These are phyloP conservation scores for Dalbergia cochinchinensis DNA, from an alignment of 306 rosid genomes.

Conservation along the genomic window DNA sequence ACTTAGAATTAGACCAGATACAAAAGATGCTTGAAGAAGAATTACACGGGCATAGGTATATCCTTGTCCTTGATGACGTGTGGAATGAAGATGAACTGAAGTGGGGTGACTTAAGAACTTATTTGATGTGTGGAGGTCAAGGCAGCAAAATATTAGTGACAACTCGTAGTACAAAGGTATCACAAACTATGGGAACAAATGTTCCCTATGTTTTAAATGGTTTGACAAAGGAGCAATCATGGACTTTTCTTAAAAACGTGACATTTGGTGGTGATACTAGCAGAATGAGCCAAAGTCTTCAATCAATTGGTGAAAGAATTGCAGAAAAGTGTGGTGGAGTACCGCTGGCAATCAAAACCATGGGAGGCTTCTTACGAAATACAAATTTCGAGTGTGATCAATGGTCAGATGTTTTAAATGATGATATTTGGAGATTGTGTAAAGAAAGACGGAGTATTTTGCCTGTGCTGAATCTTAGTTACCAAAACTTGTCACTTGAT, in stretches of 20 bases:
- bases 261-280: neutral
- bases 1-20: too few species aligned
- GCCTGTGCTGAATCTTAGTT: constrained; percentile 9
- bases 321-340: constrained; percentile 14
- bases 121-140: too few species aligned
- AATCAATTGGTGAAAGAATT: constrained; percentile 15
- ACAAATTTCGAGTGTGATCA: neutral
- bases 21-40: too few species aligned
- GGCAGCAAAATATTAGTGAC: neutral
- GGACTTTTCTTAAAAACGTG: neutral
- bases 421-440: neutral
- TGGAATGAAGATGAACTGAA: too few species aligned
- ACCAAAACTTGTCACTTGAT: neutral
- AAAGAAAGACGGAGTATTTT: neutral
- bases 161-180: neutral
- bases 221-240: neutral
- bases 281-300: neutral
- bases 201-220: neutral
- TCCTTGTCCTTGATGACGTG: too few species aligned
- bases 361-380: constrained; percentile 8
- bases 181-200: neutral
- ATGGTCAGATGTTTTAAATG: too few species aligned
- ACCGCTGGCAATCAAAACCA: constrained; percentile 20
- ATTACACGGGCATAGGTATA: too few species aligned
- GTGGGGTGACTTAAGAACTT: too few species aligned